Base-by-base conservation (phyloP, 1,284 basidiomycete species). In the Grifola frondosa region DNA sequence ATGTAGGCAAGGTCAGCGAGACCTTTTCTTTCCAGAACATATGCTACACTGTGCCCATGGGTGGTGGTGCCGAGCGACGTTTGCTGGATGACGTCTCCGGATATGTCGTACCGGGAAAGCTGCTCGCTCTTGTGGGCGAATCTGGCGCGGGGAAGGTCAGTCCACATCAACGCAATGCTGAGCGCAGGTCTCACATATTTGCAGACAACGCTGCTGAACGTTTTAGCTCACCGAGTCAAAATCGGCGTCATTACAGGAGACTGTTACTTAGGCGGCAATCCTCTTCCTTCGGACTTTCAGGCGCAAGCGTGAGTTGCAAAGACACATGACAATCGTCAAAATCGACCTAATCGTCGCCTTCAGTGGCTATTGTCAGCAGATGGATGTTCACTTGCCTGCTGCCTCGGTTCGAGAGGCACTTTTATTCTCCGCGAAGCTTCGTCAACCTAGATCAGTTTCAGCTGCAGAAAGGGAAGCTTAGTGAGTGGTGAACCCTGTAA, bases 401-500 rank as follows among this genome's bases (percentile, higher is more conserved):
- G 71, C 73, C 21, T 87, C 84, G 5, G 91, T 95, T 11, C 77
- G 88, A 16, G 91, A 95, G 57, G 88, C 92, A 0, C 67, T 95
- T 0, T 66, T 78, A 16, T 91, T 94, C 67, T 88, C 84, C 13
- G 92, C 91, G 0, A 73, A 82, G 47, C 69, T 95, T 6, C 80
- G 91, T 15, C 92, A 94, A 58, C 86, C 88, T 4, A 66, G 71
- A 5, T 68, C 71, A 9, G 78, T 91, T 3, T 69, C 88, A 0
- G 64, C 70, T 22, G 65, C 65, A 1, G 91, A 94, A 62, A 94
- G 93, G 63, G 77, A 85, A 56, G 80, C 75, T 35, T 92, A 90
- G 81, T 84, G 49, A 53, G 77, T 61, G 29, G n/a, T n/a, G 26
- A 28, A 28, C 10, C 13, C 20, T 3, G 17, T 7, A 24, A n/a